Conservation (phyloP, 148 eudicot genomes). For the Heliamphora exappendiculata region DNA sequence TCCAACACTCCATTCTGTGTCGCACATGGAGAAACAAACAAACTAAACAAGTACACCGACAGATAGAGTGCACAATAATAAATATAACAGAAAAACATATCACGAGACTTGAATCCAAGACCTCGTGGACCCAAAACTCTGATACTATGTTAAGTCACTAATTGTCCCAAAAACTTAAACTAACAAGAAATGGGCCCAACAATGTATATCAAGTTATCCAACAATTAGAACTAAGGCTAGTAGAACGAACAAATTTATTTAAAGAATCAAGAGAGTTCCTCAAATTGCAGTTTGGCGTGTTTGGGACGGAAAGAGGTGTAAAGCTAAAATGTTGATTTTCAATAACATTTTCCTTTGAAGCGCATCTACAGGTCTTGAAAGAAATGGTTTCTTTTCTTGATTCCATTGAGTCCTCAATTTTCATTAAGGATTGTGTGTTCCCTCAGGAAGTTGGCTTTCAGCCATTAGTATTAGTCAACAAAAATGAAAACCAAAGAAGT, state of each 20-base stretch:
- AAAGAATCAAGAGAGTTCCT: not conserved
- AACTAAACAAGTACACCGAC: too few relatives aligned
- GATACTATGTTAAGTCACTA: too few relatives aligned
- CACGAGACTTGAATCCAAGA: too few relatives aligned
- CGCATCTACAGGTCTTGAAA: not conserved
- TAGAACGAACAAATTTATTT: not conserved
- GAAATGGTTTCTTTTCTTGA: not conserved
- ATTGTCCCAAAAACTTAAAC: too few relatives aligned
- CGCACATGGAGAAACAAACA: too few relatives aligned
- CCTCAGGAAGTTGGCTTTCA: not conserved
- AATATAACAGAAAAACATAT: too few relatives aligned
- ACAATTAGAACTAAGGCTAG: not conserved
- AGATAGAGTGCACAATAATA: too few relatives aligned
- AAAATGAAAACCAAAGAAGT: not conserved
- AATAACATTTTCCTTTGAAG: not conserved
- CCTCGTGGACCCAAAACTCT: too few relatives aligned
- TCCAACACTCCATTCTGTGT: too few relatives aligned
- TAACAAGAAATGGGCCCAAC: too few relatives aligned
- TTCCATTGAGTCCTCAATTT: not conserved
- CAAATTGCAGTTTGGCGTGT: not conserved
- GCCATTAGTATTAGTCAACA: not conserved
- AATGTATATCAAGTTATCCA: too few relatives aligned
- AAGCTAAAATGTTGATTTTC: not conserved
- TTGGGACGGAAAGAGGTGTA: not conserved
- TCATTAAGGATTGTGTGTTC: not conserved